A percentile compares a stretch with the other conserved stretches of the same genome.
phyloP scores from a whole-genome alignment of 768 basidiomycete genomes.

The Tricholomella constricta region DNA sequence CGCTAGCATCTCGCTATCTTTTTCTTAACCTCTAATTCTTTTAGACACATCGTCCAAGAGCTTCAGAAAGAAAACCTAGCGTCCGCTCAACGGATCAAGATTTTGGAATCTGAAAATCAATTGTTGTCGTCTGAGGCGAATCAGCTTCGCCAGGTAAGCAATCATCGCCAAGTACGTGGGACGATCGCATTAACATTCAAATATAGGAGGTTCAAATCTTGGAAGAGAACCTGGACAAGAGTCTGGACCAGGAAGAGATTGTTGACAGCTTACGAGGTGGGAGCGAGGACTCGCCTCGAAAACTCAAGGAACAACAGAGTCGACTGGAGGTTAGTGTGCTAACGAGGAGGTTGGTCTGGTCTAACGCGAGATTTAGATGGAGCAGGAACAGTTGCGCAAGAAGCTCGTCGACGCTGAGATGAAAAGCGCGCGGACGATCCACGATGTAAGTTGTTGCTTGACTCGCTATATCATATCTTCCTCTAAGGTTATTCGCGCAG shows the following conservation, averaged over 20 bases:
- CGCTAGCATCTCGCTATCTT: background rate
- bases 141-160: slow-evolving; percentile 69
- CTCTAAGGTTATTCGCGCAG: slow-evolving; percentile 39
- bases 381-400: slow-evolving; percentile 72
- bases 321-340: slow-evolving; percentile 51
- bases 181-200: slow-evolving; percentile 2
- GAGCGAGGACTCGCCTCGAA: slow-evolving; percentile 43
- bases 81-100: slow-evolving; percentile 61
- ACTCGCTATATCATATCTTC: background rate
- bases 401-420: slow-evolving; percentile 70
- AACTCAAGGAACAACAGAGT: slow-evolving; percentile 48
- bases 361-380: slow-evolving; percentile 41
- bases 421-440: slow-evolving; percentile 68
- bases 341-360: background rate
- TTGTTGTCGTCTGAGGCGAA: slow-evolving; percentile 65
- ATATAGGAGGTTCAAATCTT: slow-evolving; percentile 71
- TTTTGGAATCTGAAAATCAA: slow-evolving; percentile 79
- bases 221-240: slow-evolving; percentile 74
- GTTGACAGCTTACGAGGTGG: slow-evolving; percentile 7
- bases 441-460: slow-evolving; percentile 50
- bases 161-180: background rate
- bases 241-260: slow-evolving; percentile 53
- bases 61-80: slow-evolving; percentile 79
- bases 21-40: background rate
- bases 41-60: slow-evolving; percentile 84